phyloP scores from a whole-genome alignment of 1,284 basidiomycete genomes.

The Jaminaea rosea region DNA sequence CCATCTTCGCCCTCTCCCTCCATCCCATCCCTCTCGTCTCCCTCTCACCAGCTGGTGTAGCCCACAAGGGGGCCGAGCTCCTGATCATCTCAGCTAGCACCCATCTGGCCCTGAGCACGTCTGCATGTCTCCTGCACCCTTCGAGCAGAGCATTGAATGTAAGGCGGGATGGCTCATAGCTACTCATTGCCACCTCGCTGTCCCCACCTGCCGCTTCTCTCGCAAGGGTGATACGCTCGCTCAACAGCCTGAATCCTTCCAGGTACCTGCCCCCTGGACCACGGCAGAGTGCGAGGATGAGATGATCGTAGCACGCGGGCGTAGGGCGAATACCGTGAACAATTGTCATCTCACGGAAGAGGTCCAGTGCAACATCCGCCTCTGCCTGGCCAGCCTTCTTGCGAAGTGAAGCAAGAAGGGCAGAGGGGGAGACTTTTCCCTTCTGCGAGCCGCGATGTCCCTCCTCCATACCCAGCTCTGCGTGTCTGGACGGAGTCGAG shows the following conservation, averaged over 20 bases:
- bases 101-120: slow-evolving; percentile 75
- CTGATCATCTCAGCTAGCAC: slow-evolving; percentile 76
- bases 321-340: slow-evolving; percentile 60
- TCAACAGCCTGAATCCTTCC: slow-evolving; percentile 51
- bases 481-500: slow-evolving; percentile 5
- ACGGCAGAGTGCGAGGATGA: slow-evolving; percentile 64
- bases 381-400: slow-evolving; percentile 61
- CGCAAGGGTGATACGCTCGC: slow-evolving; percentile 57
- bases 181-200: not conserved
- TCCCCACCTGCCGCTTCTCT: slow-evolving; percentile 59
- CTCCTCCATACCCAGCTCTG: not conserved
- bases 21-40: not conserved
- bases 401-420: not conserved
- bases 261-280: slow-evolving; percentile 31
- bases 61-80: slow-evolving; percentile 23
- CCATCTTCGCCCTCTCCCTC: slow-evolving; percentile 21
- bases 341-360: slow-evolving; percentile 80
- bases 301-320: slow-evolving; percentile 65
- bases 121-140: slow-evolving; percentile 75
- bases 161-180: slow-evolving; percentile 59
- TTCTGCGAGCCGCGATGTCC: not conserved
- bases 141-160: slow-evolving; percentile 79
- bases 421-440: not conserved
- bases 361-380: slow-evolving; percentile 78
- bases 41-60: slow-evolving; percentile 1